Percentiles rank a stretch among this genome's conserved stretches.
Conservation (phyloP, 352 stramenopile genomes). For the Phytophthora agathidicida region DNA sequence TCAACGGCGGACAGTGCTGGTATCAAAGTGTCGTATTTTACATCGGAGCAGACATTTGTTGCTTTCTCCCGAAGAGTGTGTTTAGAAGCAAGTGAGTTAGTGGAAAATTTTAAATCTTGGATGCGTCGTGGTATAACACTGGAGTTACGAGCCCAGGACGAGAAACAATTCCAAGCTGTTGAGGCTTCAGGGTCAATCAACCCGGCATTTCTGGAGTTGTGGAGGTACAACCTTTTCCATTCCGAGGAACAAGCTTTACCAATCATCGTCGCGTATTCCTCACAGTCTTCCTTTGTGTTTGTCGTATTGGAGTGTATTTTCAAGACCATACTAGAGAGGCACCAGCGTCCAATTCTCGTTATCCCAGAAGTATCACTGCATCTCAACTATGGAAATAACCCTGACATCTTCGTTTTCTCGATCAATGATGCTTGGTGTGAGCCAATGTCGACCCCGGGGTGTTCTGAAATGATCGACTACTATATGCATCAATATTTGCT, state of each 20-base stretch:
- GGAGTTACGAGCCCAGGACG: slow-evolving; percentile 13
- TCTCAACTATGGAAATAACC: not conserved
- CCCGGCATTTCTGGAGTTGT: slow-evolving; percentile 22
- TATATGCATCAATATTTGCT: slow-evolving; percentile 20
- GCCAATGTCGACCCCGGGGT: slow-evolving; percentile 2
- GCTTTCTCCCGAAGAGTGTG: slow-evolving; percentile 10
- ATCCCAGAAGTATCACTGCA: slow-evolving; percentile 23
- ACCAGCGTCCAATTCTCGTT: slow-evolving; percentile 33
- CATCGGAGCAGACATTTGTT: slow-evolving; percentile 19
- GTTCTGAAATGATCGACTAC: slow-evolving; percentile 11
- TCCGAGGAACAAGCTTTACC: slow-evolving; percentile 5
- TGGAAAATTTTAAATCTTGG: not conserved
- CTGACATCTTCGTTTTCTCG: slow-evolving; percentile 51
- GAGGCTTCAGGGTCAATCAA: not conserved
- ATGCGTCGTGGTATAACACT: slow-evolving; percentile 3
- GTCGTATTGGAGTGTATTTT: slow-evolving; percentile 46
- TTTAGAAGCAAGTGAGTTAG: not conserved
- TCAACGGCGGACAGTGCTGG: slow-evolving; percentile 1
- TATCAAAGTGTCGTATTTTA: slow-evolving; percentile 26
- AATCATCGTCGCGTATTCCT: slow-evolving; percentile 30
- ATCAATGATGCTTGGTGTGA: slow-evolving; percentile 26
- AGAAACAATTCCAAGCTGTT: slow-evolving; percentile 1
- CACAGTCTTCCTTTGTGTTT: slow-evolving; percentile 4
- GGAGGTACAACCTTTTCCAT: slow-evolving; percentile 33
- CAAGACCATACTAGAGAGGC: slow-evolving; percentile 18